Conservation (phyloP, 2,329 filamentous ascomycete genomes). For the Domatiomyces globalis region DNA sequence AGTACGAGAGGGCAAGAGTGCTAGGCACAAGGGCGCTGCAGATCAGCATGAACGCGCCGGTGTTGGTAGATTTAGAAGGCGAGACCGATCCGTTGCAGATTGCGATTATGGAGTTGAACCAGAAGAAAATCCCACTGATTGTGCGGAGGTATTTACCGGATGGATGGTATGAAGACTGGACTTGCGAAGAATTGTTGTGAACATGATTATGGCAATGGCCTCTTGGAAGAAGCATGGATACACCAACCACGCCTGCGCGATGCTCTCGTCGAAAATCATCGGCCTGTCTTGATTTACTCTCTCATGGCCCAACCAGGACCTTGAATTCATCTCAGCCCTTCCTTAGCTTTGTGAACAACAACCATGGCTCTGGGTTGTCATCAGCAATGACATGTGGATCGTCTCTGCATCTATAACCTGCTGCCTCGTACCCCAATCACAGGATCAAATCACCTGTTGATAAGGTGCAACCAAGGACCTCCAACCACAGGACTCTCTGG, state of each 20-base stretch:
- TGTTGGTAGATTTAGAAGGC: conserved; percentile 89
- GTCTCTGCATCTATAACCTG: neutral
- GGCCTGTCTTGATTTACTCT: neutral
- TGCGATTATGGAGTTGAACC: conserved; percentile 88
- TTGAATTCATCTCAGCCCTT: neutral
- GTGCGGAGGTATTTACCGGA: conserved; percentile 92
- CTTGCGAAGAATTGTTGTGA: conserved; percentile 79
- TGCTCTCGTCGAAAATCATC: neutral
- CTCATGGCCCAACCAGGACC: neutral
- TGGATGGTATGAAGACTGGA: conserved; percentile 99
- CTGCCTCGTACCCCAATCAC: neutral
- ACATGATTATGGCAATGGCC: conserved; percentile 5
- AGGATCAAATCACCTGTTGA: neutral
- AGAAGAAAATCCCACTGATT: conserved; percentile 97
- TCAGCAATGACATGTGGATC: neutral
- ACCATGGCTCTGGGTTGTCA: neutral
- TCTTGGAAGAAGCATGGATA: neutral
- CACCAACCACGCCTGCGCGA: neutral
- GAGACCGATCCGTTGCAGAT: conserved; percentile 97
- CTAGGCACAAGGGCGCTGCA: conserved; percentile 85
- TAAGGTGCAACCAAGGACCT: neutral
- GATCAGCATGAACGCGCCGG: conserved; percentile 85
- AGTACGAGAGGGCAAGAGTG: conserved; percentile 91
- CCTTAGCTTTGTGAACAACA: neutral
- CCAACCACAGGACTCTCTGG: neutral